A percentile compares a stretch with the other conserved stretches of the same genome.
Conservation (phyloP, 257 asterid species). For the Primulina eburnea region DNA sequence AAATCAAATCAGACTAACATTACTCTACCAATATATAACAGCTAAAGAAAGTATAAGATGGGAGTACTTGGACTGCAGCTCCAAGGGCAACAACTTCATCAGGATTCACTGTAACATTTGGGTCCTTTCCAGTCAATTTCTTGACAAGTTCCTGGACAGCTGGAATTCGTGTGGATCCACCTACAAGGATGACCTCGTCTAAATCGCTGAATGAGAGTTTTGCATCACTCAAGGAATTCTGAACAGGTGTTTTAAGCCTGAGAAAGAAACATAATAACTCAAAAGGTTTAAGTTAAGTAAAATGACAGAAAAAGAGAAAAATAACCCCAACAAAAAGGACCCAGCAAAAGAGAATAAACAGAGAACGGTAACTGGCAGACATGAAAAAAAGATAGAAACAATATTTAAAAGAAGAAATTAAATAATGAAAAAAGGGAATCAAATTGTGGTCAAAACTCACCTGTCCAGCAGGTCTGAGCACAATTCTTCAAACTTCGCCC, state of each 20-base stretch:
- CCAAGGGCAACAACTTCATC: constrained; percentile 76
- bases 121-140: constrained; percentile 61
- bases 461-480: constrained; percentile 95
- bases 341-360: neutral
- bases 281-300: constrained; percentile 11
- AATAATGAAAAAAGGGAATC: neutral
- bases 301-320: neutral
- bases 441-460: constrained; percentile 30
- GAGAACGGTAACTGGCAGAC: neutral
- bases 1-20: neutral
- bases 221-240: constrained; percentile 60
- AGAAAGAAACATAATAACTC: neutral
- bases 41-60: neutral
- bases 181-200: constrained; percentile 60
- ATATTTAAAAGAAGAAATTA: no score
- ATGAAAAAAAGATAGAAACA: neutral
- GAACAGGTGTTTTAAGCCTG: constrained; percentile 77
- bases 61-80: constrained; percentile 62
- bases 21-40: neutral
- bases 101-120: constrained; percentile 60
- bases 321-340: neutral
- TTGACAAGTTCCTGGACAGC: constrained; percentile 60
- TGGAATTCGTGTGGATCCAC: constrained; percentile 71
- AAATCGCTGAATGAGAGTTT: constrained; percentile 50
- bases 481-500: constrained; percentile 89